Conservation (phyloP, 805 yeast species). For the Ogataea polymorpha region DNA sequence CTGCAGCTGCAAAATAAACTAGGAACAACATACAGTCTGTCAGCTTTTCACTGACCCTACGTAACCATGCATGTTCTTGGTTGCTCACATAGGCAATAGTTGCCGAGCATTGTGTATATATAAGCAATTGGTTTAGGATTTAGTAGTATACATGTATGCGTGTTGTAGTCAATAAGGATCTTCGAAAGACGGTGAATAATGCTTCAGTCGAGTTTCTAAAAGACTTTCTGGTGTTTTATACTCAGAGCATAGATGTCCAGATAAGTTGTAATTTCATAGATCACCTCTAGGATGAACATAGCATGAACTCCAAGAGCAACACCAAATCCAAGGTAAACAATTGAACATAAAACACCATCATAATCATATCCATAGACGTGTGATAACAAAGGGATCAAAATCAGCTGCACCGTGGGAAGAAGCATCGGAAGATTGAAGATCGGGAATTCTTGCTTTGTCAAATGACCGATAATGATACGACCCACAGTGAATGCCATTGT, state of each 20-base stretch:
- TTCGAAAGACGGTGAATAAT: neutral
- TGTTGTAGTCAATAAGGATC: neutral
- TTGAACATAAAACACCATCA: constrained; percentile 43
- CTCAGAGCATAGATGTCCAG: constrained; percentile 83
- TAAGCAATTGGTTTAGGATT: constrained; percentile 3
- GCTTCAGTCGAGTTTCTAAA: neutral
- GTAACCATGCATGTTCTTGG: neutral
- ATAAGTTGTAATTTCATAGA: constrained; percentile 73
- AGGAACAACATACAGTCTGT: neutral
- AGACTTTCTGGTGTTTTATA: constrained; percentile 71
- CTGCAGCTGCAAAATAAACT: constrained; percentile 19
- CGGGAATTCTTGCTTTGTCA: constrained; percentile 79
- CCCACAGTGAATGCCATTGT: constrained; percentile 87
- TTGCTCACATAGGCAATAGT: constrained; percentile 2
- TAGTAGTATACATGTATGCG: neutral
- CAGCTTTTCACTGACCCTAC: neutral
- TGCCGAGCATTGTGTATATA: constrained; percentile 12
- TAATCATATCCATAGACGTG: constrained; percentile 37
- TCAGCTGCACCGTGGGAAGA: constrained; percentile 54
- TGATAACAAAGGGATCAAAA: constrained; percentile 35
- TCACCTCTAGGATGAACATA: constrained; percentile 71
- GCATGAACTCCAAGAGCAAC: constrained; percentile 65
- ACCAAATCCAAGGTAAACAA: constrained; percentile 67
- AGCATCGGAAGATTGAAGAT: constrained; percentile 64
- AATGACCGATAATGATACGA: constrained; percentile 81